A percentile compares a stretch with the other conserved stretches of the same genome.
Evolutionary conservation across 495 filamentous ascomycete species (phyloP).

Genomic region (Sphaerosporella brunnea): DNA sequence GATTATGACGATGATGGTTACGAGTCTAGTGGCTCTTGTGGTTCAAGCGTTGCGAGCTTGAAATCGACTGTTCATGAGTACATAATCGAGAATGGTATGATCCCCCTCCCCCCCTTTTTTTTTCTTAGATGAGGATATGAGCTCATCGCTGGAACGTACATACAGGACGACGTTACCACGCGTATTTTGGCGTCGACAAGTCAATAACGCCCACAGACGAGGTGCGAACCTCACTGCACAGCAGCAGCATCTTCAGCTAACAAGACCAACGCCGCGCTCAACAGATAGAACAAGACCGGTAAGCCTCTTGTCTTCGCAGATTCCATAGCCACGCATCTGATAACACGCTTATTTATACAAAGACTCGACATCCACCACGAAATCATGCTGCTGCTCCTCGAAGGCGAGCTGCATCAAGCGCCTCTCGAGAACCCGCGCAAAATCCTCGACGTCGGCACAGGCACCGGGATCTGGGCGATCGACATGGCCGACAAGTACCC

Average conservation of each 20-base stretch:
- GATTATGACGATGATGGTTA: neutral
- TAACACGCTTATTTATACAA: too few species aligned
- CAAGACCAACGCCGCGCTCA: neutral
- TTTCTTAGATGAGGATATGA: neutral
- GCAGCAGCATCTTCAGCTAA: too few species aligned
- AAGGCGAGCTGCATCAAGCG: neutral
- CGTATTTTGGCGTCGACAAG: slow-evolving; percentile 1
- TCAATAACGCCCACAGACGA: too few species aligned
- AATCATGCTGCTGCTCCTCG: neutral
- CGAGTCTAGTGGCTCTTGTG: neutral
- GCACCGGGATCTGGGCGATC: too few species aligned
- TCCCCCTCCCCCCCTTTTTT: neutral
- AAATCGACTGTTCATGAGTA: neutral
- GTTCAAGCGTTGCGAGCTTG: neutral
- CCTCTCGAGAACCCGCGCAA: neutral
- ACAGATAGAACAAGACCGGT: slow-evolving; percentile 2
- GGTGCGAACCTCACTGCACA: too few species aligned
- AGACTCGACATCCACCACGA: slow-evolving; percentile 2
- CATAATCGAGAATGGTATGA: slow-evolving; percentile 1
- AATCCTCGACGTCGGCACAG: too few species aligned
- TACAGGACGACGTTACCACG: too few species aligned
- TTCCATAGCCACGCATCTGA: neutral
- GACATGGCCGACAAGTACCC: too few species aligned
- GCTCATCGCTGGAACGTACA: neutral
- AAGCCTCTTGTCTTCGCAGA: neutral